phyloP scores from a whole-genome alignment of 768 basidiomycete genomes.

The Suillus lakei region DNA sequence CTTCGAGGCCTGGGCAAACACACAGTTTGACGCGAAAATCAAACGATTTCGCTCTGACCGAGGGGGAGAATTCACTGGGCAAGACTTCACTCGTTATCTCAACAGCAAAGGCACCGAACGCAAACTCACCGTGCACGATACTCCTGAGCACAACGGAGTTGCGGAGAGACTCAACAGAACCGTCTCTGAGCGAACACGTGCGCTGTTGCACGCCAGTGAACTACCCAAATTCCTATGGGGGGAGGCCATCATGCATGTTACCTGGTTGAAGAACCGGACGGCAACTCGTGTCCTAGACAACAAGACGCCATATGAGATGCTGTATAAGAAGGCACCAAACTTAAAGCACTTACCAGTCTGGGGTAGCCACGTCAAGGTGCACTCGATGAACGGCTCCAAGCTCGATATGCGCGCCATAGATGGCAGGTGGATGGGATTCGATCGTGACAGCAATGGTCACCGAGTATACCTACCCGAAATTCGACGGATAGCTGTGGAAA shows the following conservation, averaged over 20 bases:
- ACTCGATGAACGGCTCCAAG: conserved; percentile 23
- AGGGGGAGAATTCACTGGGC: conserved; percentile 48
- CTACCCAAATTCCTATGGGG: conserved; percentile 46
- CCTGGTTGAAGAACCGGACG: conserved; percentile 42
- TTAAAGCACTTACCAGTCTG: conserved; percentile 6
- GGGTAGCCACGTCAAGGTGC: neutral
- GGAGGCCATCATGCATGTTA: conserved; percentile 25
- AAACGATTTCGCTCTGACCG: conserved; percentile 44
- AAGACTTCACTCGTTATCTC: conserved; percentile 38
- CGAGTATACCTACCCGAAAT: conserved; percentile 15
- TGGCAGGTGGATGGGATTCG: conserved; percentile 41
- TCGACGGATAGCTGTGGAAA: conserved; percentile 13
- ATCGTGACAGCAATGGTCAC: conserved; percentile 35
- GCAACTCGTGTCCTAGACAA: conserved; percentile 29
- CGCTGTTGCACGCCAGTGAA: conserved; percentile 40
- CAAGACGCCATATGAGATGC: conserved; percentile 23
- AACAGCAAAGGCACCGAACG: conserved; percentile 41
- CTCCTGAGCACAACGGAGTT: conserved; percentile 49
- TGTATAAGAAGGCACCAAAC: conserved; percentile 18
- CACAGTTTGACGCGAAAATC: conserved; percentile 33
- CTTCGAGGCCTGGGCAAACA: conserved; percentile 38
- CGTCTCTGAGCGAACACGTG: conserved; percentile 36
- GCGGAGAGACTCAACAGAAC: conserved; percentile 46
- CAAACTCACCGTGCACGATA: conserved; percentile 45
- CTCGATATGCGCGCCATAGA: conserved; percentile 29